Percentiles rank a stretch among this genome's conserved stretches.
Conservation (phyloP, 768 basidiomycete genomes). For the Gyrodon lividus region DNA sequence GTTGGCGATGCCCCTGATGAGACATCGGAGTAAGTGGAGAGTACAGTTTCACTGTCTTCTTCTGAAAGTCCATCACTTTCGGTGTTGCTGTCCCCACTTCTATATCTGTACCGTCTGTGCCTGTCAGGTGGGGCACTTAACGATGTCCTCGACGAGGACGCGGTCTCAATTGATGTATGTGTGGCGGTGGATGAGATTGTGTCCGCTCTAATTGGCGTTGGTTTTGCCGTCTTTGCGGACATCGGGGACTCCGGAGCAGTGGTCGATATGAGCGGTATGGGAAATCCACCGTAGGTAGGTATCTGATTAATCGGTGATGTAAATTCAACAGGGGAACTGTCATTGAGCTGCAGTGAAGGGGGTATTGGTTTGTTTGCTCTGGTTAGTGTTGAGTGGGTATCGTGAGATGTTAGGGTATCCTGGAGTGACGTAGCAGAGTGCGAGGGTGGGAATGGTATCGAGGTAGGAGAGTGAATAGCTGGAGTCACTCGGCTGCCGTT, state of each 20-base stretch:
- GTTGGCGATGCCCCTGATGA: constrained; percentile 33
- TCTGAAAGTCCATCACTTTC: constrained; percentile 35
- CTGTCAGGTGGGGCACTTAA: constrained; percentile 30
- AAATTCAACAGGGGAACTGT: constrained; percentile 19
- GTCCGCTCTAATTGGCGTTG: constrained; percentile 12
- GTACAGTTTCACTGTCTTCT: constrained; percentile 33
- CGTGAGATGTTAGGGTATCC: constrained; percentile 26
- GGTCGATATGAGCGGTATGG: constrained; percentile 57
- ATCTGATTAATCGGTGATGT: constrained; percentile 13
- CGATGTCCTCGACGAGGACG: constrained; percentile 26
- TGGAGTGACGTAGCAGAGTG: constrained; percentile 41
- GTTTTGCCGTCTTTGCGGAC: constrained; percentile 19
- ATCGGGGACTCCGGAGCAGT: constrained; percentile 43
- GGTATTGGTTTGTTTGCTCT: constrained; percentile 20
- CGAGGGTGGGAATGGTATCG: constrained; percentile 14
- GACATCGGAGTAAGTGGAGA: constrained; percentile 32
- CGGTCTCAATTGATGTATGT: constrained; percentile 5
- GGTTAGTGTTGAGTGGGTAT: constrained; percentile 22
- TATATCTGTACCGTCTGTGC: constrained; percentile 17
- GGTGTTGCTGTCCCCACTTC: constrained; percentile 24
- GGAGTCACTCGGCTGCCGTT: constrained; percentile 22
- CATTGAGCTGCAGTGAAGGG: constrained; percentile 31
- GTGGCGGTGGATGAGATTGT: constrained; percentile 10
- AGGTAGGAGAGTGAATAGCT: not conserved
- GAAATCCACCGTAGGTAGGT: constrained; percentile 39